These are phyloP conservation scores for Arthrobotrys musiformis DNA, from an alignment of 2,329 filamentous ascomycete species.

Conservation along the genomic window DNA sequence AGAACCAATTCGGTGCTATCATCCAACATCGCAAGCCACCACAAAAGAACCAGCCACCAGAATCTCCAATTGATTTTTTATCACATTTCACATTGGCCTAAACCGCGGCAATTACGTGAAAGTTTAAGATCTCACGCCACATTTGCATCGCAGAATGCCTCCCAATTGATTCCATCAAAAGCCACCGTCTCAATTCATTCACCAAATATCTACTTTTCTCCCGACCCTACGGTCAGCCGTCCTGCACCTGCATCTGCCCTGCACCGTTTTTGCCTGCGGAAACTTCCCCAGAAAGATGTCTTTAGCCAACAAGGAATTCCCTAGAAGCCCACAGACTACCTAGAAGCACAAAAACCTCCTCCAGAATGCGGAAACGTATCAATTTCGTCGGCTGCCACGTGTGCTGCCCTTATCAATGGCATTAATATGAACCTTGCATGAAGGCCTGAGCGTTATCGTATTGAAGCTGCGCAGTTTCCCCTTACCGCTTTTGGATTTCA, in stretches of 20 bases:
- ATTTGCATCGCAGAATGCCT: slow-evolving; percentile 29
- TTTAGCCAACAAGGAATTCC: neutral
- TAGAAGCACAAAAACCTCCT: slow-evolving; percentile 15
- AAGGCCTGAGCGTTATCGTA: slow-evolving; percentile 36
- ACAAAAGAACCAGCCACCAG: slow-evolving; percentile 12
- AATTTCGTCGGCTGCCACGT: slow-evolving; percentile 48
- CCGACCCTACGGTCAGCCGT: slow-evolving; percentile 35
- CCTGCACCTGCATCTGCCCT: neutral
- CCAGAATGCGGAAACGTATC: slow-evolving; percentile 19
- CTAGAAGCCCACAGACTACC: slow-evolving; percentile 5
- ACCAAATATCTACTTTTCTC: slow-evolving; percentile 11
- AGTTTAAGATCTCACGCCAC: slow-evolving; percentile 23
- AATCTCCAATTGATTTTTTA: neutral
- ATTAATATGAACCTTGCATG: slow-evolving; percentile 41
- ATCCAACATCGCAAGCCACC: slow-evolving; percentile 8
- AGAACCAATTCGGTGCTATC: neutral
- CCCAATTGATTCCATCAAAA: slow-evolving; percentile 24
- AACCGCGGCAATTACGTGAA: slow-evolving; percentile 37
- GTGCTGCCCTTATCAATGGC: slow-evolving; percentile 27
- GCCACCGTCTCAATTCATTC: slow-evolving; percentile 26
- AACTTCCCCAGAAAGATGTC: slow-evolving; percentile 4
- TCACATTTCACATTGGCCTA: slow-evolving; percentile 7
- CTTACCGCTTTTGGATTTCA: slow-evolving; percentile 24
- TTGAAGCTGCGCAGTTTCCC: neutral
- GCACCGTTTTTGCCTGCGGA: slow-evolving; percentile 12